Evolutionary conservation across 805 yeast genomes (phyloP), one percentile per base, ranked within the genome.

Genomic region (Cyberlindnera samutprakarnensis): DNA sequence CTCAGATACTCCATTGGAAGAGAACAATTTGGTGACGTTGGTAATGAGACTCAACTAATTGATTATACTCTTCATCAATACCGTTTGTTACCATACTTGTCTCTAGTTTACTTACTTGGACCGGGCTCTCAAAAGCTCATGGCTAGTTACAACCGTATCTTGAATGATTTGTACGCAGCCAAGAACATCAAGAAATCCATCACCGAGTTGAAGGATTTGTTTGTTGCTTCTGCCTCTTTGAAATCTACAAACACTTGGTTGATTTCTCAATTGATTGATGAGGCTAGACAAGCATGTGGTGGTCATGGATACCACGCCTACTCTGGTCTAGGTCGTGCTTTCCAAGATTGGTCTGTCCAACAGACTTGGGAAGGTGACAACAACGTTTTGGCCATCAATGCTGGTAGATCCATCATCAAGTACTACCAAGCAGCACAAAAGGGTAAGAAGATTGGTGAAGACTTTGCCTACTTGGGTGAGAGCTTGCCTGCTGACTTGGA

Each of bases 361-460:
- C 87, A 95, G 60, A 88, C 96, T 14, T 88, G 96, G 96, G 96
- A 88, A 64, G 96, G 96, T 58, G 96, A 88, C 59, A 88, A 88
- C 64, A 87, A 78, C 50, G 80, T 88, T 27, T 67, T 88, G 42
- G 82, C 87, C 2, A 75, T 85, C 58, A 78, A 86, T 33, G 74
- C 86, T 37, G 96, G 95, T 36, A 78, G 90, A 56, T 75, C 92
- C 18, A 63, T 65, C 25, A 46, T 64, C 32, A 64, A 65, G 43
- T 64, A 64, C 41, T 62, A 61, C 39, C 52, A 54, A 27, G 64
- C 58, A 35, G 48, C 62, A 15, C 47, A 53, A 13, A 55, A 53
- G 36, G 66, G 66, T 31, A 56, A 53, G 39, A 41, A 30, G 28
- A 48, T 42, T 18, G 48, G 50, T 26, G 54, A 46, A 12, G 54